phyloP scores from a whole-genome alignment of 2,329 filamentous ascomycete genomes.

The Cyphellophora attinorum region DNA sequence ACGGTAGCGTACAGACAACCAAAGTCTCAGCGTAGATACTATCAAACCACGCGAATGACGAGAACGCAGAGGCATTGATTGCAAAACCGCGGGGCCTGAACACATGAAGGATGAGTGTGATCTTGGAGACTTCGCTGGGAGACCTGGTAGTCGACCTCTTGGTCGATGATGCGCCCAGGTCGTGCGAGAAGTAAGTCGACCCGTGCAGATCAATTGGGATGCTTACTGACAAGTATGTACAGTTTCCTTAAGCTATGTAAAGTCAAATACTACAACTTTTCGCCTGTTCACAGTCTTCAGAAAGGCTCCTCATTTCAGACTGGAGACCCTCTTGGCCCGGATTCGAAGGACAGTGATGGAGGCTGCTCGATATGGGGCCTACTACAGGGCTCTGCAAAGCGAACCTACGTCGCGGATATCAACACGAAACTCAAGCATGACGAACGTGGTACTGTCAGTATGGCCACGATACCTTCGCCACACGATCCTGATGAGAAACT shows the following conservation, averaged over 20 bases:
- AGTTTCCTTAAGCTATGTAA: slow-evolving; percentile 99
- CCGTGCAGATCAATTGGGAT: slow-evolving; percentile 7
- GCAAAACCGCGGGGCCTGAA: no score
- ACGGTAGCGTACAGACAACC: no score
- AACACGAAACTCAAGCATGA: slow-evolving; percentile 79
- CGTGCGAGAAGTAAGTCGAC: slow-evolving; percentile 83
- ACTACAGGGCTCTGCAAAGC: slow-evolving; percentile 58
- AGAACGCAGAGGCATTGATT: no score
- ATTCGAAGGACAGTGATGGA: slow-evolving; percentile 76
- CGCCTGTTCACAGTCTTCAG: slow-evolving; percentile 82
- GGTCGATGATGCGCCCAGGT: slow-evolving; percentile 77
- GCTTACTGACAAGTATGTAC: slow-evolving; percentile 20
- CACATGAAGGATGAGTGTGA: slow-evolving; percentile 74
- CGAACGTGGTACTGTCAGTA: slow-evolving; percentile 87
- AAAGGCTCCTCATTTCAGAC: slow-evolving; percentile 95
- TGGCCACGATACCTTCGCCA: slow-evolving; percentile 77
- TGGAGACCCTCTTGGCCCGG: slow-evolving; percentile 83
- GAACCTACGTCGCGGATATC: slow-evolving; percentile 75
- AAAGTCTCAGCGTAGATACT: no score
- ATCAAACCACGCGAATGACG: not conserved
- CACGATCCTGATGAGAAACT: slow-evolving; percentile 71
- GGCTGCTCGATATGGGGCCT: slow-evolving; percentile 89
- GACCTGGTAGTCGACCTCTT: slow-evolving; percentile 93
- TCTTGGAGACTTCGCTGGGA: slow-evolving; percentile 84
- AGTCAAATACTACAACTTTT: slow-evolving; percentile 98